Percentiles rank a stretch among this genome's conserved stretches.
phyloP scores from a whole-genome alignment of 805 yeast species.

The Lachancea thermotolerans region DNA sequence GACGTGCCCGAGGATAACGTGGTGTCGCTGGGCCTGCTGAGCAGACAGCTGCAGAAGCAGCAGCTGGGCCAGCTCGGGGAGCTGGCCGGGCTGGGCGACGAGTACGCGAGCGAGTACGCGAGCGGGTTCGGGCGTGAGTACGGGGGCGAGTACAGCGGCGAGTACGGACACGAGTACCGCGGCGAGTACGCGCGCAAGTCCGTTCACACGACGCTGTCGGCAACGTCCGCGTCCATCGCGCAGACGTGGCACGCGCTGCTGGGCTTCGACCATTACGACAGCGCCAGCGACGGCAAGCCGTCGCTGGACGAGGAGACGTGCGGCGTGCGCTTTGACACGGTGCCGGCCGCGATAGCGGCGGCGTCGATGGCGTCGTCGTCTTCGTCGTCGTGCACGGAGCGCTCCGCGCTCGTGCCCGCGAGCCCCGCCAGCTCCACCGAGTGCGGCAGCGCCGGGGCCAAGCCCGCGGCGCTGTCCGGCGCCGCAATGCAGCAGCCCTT shows the following conservation, averaged over 20 bases:
- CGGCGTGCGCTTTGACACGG: constrained; percentile 4
- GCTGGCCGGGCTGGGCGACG: neutral
- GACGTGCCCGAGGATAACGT: constrained; percentile 10
- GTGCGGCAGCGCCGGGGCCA: neutral
- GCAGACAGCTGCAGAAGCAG: constrained; percentile 7
- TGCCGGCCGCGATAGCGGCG: neutral
- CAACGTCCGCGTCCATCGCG: constrained; percentile 4
- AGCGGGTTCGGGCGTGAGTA: neutral
- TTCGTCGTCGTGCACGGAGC: neutral
- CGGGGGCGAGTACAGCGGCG: too few species aligned
- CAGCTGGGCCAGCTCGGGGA: neutral
- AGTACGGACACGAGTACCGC: neutral
- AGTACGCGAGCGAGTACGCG: neutral
- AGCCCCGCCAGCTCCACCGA: neutral
- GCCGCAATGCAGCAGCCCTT: too few species aligned
- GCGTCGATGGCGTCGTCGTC: neutral
- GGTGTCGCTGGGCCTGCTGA: constrained; percentile 9
- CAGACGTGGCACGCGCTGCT: constrained; percentile 3
- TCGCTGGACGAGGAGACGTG: constrained; percentile 9
- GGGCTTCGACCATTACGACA: neutral
- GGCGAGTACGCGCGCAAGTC: neutral
- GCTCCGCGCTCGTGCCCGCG: neutral
- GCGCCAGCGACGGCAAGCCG: neutral
- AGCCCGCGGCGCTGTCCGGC: too few species aligned
- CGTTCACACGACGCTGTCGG: constrained; percentile 3